These are phyloP conservation scores for Termitomyces sp. DNA, from an alignment of 768 basidiomycete genomes.

Conservation along the genomic window DNA sequence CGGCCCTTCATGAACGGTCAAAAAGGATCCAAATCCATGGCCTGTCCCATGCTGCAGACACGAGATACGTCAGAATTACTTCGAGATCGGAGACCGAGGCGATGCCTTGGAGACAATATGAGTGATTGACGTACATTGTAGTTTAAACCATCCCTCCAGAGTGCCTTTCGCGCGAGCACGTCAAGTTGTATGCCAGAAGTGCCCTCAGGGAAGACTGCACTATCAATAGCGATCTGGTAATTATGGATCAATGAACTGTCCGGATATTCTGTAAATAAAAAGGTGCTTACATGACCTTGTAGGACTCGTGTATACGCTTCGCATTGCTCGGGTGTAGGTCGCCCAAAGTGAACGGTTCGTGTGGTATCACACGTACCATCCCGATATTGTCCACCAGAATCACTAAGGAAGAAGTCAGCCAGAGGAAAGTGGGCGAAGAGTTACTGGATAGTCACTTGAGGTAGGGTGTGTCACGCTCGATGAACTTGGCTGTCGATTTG, in stretches of 20 bases:
- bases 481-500: conserved; percentile 59
- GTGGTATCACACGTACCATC: conserved; percentile 91
- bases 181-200: conserved; percentile 81
- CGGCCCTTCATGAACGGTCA: conserved; percentile 83
- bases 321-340: conserved; percentile 78
- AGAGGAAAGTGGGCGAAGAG: neutral
- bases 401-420: conserved; percentile 38
- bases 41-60: conserved; percentile 77
- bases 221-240: conserved; percentile 81
- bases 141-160: conserved; percentile 84
- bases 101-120: neutral
- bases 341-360: conserved; percentile 80
- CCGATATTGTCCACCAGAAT: conserved; percentile 85
- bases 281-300: conserved; percentile 83
- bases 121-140: conserved; percentile 50
- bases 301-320: conserved; percentile 93
- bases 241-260: conserved; percentile 12
- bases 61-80: conserved; percentile 7
- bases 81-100: neutral
- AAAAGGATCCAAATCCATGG: conserved; percentile 84
- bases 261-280: conserved; percentile 13
- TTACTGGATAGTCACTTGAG: conserved; percentile 59
- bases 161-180: conserved; percentile 81
- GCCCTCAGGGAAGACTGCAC: conserved; percentile 85
- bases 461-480: conserved; percentile 78